phyloP scores from a whole-genome alignment of 2,329 filamentous ascomycete species.

The Septoria linicola region DNA sequence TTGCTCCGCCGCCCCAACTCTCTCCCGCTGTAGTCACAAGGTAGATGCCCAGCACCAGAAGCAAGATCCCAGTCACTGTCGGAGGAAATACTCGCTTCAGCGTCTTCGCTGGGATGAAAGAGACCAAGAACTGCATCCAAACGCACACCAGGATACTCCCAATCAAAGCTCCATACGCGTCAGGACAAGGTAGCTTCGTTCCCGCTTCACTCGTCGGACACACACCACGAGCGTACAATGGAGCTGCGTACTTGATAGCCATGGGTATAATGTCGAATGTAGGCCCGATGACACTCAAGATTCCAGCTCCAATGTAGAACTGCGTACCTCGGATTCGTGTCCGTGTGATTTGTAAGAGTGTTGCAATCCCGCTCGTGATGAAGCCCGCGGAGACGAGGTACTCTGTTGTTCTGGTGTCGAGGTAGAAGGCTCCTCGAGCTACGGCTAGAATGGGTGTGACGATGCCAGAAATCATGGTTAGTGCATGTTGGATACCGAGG shows the following conservation, averaged over 20 bases:
- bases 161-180: conserved; percentile 22
- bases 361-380: conserved; percentile 27
- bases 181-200: conserved; percentile 23
- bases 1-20: conserved; percentile 25
- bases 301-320: conserved; percentile 21
- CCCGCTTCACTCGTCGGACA: conserved; percentile 17
- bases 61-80: conserved; percentile 20
- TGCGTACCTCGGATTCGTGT: conserved; percentile 20
- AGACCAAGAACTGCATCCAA: conserved; percentile 25
- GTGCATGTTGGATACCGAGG: conserved; percentile 24
- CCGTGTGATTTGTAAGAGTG: conserved; percentile 22
- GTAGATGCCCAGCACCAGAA: conserved; percentile 23
- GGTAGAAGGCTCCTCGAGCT: conserved; percentile 20
- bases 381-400: conserved; percentile 25
- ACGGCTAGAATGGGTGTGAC: conserved; percentile 25
- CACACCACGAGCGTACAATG: conserved; percentile 16
- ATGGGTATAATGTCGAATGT: conserved; percentile 28
- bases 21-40: conserved; percentile 24
- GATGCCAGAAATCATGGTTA: conserved; percentile 27
- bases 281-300: conserved; percentile 23
- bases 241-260: conserved; percentile 20
- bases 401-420: conserved; percentile 20
- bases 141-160: conserved; percentile 23
- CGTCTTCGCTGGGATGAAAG: conserved; percentile 19
- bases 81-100: conserved; percentile 24